Evolutionary conservation across 345 rosid genomes (phyloP).

Genomic region (Eucalyptus erythrocorys): DNA sequence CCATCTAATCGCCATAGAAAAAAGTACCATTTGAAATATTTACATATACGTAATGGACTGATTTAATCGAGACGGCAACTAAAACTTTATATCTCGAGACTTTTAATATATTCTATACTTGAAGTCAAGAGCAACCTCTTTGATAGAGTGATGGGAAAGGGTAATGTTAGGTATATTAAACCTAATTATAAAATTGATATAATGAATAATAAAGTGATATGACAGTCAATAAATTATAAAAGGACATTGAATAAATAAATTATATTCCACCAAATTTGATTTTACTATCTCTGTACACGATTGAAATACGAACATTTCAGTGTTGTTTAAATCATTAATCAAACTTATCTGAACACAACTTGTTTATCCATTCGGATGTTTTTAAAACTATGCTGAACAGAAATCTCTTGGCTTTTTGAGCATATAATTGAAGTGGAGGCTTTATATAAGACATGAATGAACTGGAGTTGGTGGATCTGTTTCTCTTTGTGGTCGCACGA

Average conservation of each 20-base stretch:
- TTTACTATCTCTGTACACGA: neutral
- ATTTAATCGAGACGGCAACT: neutral
- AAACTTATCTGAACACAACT: neutral
- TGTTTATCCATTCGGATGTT: neutral
- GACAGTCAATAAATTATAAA: neutral
- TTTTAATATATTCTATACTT: neutral
- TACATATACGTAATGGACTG: neutral
- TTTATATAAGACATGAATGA: neutral
- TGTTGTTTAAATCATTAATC: neutral
- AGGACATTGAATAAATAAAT: neutral
- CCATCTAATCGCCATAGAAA: neutral
- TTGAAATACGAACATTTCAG: neutral
- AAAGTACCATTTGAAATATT: neutral
- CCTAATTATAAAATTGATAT: neutral
- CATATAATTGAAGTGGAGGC: neutral
- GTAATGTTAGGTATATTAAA: neutral
- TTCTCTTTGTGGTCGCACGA: neutral
- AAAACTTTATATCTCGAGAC: neutral
- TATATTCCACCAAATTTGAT: neutral
- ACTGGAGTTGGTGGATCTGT: neutral
- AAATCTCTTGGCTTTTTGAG: neutral
- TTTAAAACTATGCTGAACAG: neutral
- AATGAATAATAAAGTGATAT: neutral
- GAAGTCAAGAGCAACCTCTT: neutral
- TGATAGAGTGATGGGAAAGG: neutral